Conservation (phyloP, 2,329 filamentous ascomycete genomes). For the Trichoderma pleuroti region DNA sequence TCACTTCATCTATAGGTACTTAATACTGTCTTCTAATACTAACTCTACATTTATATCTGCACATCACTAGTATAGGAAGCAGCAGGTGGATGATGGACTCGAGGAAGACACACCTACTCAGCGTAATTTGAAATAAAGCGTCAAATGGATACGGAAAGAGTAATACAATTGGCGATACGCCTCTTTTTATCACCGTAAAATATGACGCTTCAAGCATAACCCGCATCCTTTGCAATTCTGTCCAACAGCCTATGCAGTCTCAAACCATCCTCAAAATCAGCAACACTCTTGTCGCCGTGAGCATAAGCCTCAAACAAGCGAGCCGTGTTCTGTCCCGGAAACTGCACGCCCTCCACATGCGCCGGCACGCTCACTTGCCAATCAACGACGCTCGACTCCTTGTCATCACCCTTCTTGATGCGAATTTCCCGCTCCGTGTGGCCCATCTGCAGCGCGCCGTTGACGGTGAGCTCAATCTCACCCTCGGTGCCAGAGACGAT, state of each 20-base stretch:
- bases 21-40: too few relatives aligned
- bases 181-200: background rate
- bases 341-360: slow-evolving; percentile 78
- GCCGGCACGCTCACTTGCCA: slow-evolving; percentile 59
- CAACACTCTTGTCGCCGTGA: background rate
- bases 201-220: background rate
- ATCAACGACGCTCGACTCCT: slow-evolving; percentile 23
- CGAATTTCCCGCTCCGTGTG: background rate
- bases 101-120: background rate
- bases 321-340: slow-evolving; percentile 10
- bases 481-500: slow-evolving; percentile 37
- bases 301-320: slow-evolving; percentile 18
- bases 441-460: slow-evolving; percentile 32
- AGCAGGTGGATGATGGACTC: background rate
- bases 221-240: slow-evolving; percentile 13
- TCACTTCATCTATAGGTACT: too few relatives aligned
- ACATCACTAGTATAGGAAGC: background rate
- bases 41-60: too few relatives aligned
- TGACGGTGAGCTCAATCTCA: slow-evolving; percentile 29
- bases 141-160: background rate
- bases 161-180: background rate
- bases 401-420: slow-evolving; percentile 26
- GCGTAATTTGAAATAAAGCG: background rate
- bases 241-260: slow-evolving; percentile 19
- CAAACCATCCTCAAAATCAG: slow-evolving; percentile 17